Conservation (phyloP, 192 early-diverging fungal species). For the Jimgerdemannia lactiflua region DNA sequence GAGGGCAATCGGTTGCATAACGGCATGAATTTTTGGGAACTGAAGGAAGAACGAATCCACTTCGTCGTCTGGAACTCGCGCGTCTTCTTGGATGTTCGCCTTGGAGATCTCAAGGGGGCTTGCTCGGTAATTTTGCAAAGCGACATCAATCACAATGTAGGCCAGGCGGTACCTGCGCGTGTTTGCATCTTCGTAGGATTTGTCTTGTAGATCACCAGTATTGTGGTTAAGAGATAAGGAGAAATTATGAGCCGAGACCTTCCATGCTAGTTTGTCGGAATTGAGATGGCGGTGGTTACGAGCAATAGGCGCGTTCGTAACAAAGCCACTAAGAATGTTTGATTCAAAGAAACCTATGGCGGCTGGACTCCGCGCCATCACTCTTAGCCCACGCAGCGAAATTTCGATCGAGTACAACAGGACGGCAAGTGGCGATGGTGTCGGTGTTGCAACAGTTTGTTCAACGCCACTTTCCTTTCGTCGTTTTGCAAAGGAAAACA, state of each 20-base stretch:
- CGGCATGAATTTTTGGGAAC: slow-evolving; percentile 60
- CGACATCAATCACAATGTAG: slow-evolving; percentile 62
- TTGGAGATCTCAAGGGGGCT: slow-evolving; percentile 8
- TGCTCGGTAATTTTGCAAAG: slow-evolving; percentile 51
- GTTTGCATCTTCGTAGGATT: slow-evolving; percentile 33
- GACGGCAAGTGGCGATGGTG: neutral
- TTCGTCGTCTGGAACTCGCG: slow-evolving; percentile 13
- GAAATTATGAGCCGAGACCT: slow-evolving; percentile 50
- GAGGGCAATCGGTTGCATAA: slow-evolving; percentile 72
- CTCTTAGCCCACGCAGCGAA: slow-evolving; percentile 51
- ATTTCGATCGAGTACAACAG: slow-evolving; percentile 60
- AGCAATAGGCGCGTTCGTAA: too few relatives aligned
- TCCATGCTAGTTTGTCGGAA: slow-evolving; percentile 29
- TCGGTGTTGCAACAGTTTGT: slow-evolving; percentile 4
- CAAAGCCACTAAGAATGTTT: slow-evolving; percentile 30
- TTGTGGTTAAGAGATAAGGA: slow-evolving; percentile 55
- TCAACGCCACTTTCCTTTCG: slow-evolving; percentile 10
- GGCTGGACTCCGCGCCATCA: slow-evolving; percentile 60
- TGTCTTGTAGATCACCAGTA: slow-evolving; percentile 18
- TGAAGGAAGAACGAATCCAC: slow-evolving; percentile 49
- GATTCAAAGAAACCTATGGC: slow-evolving; percentile 57
- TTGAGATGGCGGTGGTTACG: too few relatives aligned
- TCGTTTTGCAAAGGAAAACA: slow-evolving; percentile 5
- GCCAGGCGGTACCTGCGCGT: slow-evolving; percentile 50
- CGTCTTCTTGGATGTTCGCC: neutral